A percentile compares a stretch with the other conserved stretches of the same genome.
phyloP scores from a whole-genome alignment of 1,139 yeast genomes.

The Geotrichum citri-aurantii region DNA sequence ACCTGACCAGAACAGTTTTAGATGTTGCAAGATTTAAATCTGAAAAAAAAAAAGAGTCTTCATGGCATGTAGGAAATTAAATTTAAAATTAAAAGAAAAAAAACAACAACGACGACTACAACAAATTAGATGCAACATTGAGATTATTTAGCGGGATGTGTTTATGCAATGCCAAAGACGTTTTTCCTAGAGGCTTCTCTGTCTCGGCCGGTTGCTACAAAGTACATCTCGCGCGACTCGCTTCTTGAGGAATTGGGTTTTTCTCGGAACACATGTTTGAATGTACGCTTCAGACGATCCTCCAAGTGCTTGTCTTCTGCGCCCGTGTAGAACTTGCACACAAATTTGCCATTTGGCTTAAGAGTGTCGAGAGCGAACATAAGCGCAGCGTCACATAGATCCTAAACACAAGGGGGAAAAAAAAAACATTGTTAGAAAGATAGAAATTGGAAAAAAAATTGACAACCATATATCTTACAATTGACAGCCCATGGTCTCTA shows the following conservation, averaged over 20 bases:
- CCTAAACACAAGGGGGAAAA: conserved; percentile 37
- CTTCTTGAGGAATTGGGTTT: conserved; percentile 57
- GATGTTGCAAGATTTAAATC: background rate
- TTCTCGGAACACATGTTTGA: conserved; percentile 50
- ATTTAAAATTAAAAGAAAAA: background rate
- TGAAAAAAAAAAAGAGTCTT: too few relatives aligned
- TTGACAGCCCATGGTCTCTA: conserved; percentile 56
- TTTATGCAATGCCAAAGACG: conserved; percentile 37
- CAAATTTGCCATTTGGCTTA: conserved; percentile 62
- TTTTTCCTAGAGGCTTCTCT: conserved; percentile 43
- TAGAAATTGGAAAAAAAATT: background rate
- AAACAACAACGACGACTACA: background rate
- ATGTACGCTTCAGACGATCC: conserved; percentile 51
- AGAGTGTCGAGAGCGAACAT: conserved; percentile 65
- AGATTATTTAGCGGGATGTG: background rate
- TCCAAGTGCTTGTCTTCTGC: conserved; percentile 59
- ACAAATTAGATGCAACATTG: background rate
- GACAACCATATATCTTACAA: conserved; percentile 37
- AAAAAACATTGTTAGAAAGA: background rate
- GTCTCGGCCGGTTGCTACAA: conserved; percentile 54
- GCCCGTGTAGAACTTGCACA: conserved; percentile 69
- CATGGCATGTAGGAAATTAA: too few relatives aligned
- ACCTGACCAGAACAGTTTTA: background rate
- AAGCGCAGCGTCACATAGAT: conserved; percentile 87
- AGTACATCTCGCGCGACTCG: conserved; percentile 65